Conservation (phyloP, 768 basidiomycete genomes). For the Agrocybe praecox region DNA sequence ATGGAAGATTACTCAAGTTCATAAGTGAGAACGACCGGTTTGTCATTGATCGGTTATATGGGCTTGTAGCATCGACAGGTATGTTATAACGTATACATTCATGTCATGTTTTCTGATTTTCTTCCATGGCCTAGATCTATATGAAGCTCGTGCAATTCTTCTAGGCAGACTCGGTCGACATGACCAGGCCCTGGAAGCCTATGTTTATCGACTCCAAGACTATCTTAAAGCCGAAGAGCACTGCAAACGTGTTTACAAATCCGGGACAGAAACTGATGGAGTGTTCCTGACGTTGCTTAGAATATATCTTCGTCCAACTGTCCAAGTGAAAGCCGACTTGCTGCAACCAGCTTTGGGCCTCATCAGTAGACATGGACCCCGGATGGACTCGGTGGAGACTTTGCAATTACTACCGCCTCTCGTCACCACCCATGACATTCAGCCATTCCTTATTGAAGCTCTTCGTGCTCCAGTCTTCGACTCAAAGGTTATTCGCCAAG, state of each 20-base stretch:
- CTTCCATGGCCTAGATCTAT: conserved; percentile 58
- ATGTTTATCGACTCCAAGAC: conserved; percentile 86
- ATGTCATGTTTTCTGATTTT: background rate
- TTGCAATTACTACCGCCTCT: conserved; percentile 89
- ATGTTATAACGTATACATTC: conserved; percentile 8
- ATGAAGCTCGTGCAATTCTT: conserved; percentile 89
- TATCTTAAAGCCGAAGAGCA: conserved; percentile 93
- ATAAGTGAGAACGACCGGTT: conserved; percentile 72
- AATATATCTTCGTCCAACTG: conserved; percentile 81
- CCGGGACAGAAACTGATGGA: conserved; percentile 51
- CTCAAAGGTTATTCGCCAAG: conserved; percentile 63
- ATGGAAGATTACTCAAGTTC: conserved; percentile 77
- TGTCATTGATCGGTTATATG: conserved; percentile 79
- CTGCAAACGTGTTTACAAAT: conserved; percentile 80
- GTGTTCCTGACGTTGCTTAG: conserved; percentile 87
- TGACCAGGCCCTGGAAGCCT: conserved; percentile 92
- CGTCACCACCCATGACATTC: conserved; percentile 80
- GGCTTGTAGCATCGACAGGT: conserved; percentile 83
- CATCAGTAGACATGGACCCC: conserved; percentile 80
- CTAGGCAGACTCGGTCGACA: conserved; percentile 89
- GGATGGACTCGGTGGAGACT: conserved; percentile 80
- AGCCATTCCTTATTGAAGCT: conserved; percentile 74
- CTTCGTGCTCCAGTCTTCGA: conserved; percentile 71
- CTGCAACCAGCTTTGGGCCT: conserved; percentile 86
- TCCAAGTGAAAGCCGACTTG: conserved; percentile 52